A percentile compares a stretch with the other conserved stretches of the same genome.
Conservation (phyloP, 805 yeast species). For the Spathaspora hagerdaliae region DNA sequence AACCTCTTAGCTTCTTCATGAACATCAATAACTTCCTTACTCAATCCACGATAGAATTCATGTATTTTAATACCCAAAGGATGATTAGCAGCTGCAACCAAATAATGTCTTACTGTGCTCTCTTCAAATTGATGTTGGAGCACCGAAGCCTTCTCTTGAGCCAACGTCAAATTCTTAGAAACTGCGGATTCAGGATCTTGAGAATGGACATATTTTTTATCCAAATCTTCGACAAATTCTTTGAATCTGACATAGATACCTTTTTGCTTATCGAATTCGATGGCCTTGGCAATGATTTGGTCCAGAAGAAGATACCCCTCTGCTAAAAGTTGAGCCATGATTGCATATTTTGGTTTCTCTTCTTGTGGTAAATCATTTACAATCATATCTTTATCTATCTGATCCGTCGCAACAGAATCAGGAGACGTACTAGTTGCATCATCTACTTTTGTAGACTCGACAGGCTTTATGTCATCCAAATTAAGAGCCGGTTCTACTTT, state of each 20-base stretch:
- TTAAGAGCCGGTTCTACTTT: constrained; percentile 33
- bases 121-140: constrained; percentile 1
- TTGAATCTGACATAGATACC: constrained; percentile 59
- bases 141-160: constrained; percentile 39
- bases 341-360: constrained; percentile 69
- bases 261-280: constrained; percentile 59
- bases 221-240: constrained; percentile 50
- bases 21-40: constrained; percentile 56
- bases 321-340: constrained; percentile 70
- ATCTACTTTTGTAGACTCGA: constrained; percentile 9
- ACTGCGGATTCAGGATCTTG: constrained; percentile 47
- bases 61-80: constrained; percentile 59
- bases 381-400: constrained; percentile 21
- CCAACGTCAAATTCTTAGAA: constrained; percentile 28
- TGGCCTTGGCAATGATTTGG: constrained; percentile 53
- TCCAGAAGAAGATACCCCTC: constrained; percentile 72
- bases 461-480: constrained; percentile 8
- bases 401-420: constrained; percentile 18
- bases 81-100: constrained; percentile 42
- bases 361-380: constrained; percentile 64
- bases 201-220: constrained; percentile 54
- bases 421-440: constrained; percentile 7
- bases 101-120: constrained; percentile 26
- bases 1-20: constrained; percentile 73
- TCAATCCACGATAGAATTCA: constrained; percentile 53